These are phyloP conservation scores for Candida insectorum DNA, from an alignment of 805 yeast species.

Conservation along the genomic window DNA sequence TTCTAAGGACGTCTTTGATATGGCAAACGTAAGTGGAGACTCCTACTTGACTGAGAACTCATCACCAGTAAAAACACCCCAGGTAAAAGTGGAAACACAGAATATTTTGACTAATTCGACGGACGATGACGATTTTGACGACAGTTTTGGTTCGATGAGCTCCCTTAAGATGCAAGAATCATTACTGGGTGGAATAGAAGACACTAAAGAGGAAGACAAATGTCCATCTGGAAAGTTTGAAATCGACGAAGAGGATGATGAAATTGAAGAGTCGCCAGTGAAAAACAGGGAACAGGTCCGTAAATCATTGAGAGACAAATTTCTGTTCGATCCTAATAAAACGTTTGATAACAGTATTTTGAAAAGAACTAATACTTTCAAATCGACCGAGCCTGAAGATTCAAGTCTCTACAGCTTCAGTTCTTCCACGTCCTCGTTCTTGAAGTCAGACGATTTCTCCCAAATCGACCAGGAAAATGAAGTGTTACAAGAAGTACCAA, in stretches of 20 bases:
- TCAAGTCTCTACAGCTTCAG: not conserved
- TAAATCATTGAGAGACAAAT: slow-evolving; percentile 18
- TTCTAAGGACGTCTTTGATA: too few relatives aligned
- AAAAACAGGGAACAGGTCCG: slow-evolving; percentile 13
- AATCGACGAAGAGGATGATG: slow-evolving; percentile 30
- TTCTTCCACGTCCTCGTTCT: slow-evolving; percentile 2
- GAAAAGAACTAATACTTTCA: not conserved
- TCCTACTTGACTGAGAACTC: slow-evolving; percentile 32
- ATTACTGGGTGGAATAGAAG: too few relatives aligned
- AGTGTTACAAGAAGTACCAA: too few relatives aligned
- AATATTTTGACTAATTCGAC: slow-evolving; percentile 14
- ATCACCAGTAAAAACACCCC: slow-evolving; percentile 16
- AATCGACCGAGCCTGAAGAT: not conserved
- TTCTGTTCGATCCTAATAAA: slow-evolving; percentile 16
- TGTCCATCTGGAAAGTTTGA: too few relatives aligned
- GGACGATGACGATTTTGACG: slow-evolving; percentile 8
- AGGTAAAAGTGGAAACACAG: slow-evolving; percentile 3
- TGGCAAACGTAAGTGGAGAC: slow-evolving; percentile 20
- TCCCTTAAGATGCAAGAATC: too few relatives aligned
- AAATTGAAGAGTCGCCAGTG: slow-evolving; percentile 40
- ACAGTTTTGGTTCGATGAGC: too few relatives aligned
- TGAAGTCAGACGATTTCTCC: slow-evolving; percentile 5
- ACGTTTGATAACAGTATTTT: not conserved
- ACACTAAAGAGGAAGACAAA: slow-evolving; percentile 1
- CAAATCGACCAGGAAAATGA: too few relatives aligned